Conservation (phyloP, 306 rosid species). For the Neltuma alba region DNA sequence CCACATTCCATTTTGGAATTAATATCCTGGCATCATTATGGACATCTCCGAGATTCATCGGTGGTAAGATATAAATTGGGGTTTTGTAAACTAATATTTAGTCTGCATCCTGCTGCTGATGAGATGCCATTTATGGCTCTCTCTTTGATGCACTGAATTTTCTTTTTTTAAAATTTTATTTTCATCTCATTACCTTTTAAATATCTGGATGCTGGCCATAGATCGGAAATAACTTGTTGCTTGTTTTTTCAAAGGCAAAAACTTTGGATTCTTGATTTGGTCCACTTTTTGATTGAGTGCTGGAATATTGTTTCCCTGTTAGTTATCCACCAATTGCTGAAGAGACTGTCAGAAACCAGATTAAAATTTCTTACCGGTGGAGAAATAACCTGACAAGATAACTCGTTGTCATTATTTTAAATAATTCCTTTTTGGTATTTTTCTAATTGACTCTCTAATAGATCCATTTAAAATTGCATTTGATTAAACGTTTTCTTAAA, state of each 20-base stretch:
- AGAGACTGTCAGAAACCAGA: background rate
- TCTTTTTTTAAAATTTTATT: background rate
- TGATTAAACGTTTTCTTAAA: background rate
- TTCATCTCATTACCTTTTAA: background rate
- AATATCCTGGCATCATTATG: slow-evolving; percentile 73
- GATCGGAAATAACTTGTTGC: background rate
- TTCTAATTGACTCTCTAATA: background rate
- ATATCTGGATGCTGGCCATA: background rate
- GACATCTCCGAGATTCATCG: slow-evolving; percentile 71
- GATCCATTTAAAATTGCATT: background rate
- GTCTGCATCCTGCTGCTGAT: background rate
- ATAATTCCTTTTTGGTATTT: background rate
- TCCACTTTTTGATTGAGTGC: background rate
- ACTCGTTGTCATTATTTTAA: background rate
- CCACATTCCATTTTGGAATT: slow-evolving; percentile 79
- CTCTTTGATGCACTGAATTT: slow-evolving; percentile 4
- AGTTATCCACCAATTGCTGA: background rate
- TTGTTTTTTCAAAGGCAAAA: background rate
- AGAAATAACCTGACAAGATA: slow-evolving; percentile 8
- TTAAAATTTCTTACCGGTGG: slow-evolving; percentile 3
- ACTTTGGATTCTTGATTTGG: background rate
- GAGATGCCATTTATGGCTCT: slow-evolving; percentile 8
- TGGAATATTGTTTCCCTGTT: background rate
- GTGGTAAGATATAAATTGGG: slow-evolving; percentile 57
- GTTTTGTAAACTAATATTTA: background rate